Conservation (phyloP, 345 rosid genomes). For the Lenwebbia sp. region DNA sequence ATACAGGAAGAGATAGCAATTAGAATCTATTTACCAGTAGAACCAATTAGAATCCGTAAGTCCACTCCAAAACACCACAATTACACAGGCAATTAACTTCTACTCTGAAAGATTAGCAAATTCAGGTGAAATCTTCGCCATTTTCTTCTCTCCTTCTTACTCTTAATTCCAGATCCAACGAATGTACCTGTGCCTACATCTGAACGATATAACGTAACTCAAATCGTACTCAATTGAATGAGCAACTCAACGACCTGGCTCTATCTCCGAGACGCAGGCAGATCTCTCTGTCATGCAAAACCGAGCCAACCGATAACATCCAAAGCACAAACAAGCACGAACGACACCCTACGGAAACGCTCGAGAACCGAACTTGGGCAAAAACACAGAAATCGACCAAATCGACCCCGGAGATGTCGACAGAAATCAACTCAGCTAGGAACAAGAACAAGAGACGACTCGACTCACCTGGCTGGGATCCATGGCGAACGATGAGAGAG, state of each 20-base stretch:
- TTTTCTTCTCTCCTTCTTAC: background rate
- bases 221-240: background rate
- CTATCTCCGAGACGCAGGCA: background rate
- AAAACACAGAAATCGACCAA: background rate
- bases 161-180: background rate
- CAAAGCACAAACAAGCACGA: background rate
- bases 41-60: background rate
- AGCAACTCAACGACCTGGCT: background rate
- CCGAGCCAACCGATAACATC: background rate
- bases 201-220: background rate
- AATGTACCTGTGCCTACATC: background rate
- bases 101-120: background rate
- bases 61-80: background rate
- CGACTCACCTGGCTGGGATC: slow-evolving; percentile 34
- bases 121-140: background rate
- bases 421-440: background rate
- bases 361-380: background rate
- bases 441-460: background rate
- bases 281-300: background rate
- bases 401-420: background rate
- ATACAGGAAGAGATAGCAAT: background rate
- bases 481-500: slow-evolving; percentile 2
- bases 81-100: background rate
- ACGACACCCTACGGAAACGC: background rate
- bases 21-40: background rate